Conservation (phyloP, 2,329 filamentous ascomycete genomes). For the Sporothrix sp. region DNA sequence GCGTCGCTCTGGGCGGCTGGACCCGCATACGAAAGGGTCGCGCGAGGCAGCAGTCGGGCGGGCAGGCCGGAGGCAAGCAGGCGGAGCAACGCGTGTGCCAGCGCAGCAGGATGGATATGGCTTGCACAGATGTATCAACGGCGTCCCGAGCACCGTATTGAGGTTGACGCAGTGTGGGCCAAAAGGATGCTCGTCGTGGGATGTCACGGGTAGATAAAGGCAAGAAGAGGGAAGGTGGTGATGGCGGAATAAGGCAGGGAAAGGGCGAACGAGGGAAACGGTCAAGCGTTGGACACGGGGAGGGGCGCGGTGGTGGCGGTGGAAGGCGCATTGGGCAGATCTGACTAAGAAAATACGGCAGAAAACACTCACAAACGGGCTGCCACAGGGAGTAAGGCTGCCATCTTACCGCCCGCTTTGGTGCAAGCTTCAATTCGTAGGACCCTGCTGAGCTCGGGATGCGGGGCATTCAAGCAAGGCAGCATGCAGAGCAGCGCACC, state of each 20-base stretch:
- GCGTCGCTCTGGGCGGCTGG: conserved; percentile 6
- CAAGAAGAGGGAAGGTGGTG: background rate
- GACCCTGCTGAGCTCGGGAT: too few relatives aligned
- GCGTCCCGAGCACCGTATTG: background rate
- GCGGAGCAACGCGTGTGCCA: background rate
- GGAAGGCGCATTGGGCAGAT: background rate
- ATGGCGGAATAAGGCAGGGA: conserved; percentile 2
- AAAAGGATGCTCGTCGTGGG: background rate
- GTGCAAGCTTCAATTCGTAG: too few relatives aligned
- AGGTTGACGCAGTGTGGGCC: background rate
- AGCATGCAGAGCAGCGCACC: too few relatives aligned
- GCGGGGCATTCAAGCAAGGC: too few relatives aligned
- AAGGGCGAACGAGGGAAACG: conserved; percentile 3
- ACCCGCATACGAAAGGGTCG: conserved; percentile 3
- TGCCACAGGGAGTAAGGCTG: background rate
- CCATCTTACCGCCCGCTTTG: background rate
- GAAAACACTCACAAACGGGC: background rate
- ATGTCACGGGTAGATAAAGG: background rate
- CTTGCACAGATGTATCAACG: background rate
- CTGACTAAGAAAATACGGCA: conserved; percentile 5
- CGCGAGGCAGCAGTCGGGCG: background rate
- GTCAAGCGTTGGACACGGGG: conserved; percentile 4
- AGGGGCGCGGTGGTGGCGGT: conserved; percentile 8
- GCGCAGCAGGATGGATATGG: background rate
- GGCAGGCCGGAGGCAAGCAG: background rate